Base-by-base conservation (phyloP, 2,329 filamentous ascomycete genomes). In the Metarhizium anisopliae region DNA sequence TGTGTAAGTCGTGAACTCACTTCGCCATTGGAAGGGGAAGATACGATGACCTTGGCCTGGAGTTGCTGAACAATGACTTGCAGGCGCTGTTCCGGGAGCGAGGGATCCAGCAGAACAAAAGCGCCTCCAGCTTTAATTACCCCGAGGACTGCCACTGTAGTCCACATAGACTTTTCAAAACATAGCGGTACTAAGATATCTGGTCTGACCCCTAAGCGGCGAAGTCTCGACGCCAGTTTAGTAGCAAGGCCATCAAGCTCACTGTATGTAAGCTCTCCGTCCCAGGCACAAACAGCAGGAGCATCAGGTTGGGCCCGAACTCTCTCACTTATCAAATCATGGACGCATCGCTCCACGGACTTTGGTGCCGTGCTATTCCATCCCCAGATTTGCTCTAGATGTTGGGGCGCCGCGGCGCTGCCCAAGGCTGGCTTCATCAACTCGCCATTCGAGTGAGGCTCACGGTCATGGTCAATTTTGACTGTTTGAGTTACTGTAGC, bases 251-350 rank as follows among this genome's bases (percentile, higher is more conserved):
- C 51, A 2, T 64, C 60, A 0, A 70, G 54, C 11, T 69, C 59
- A 2, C 54, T 53, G 45, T 68, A 69, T 1, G 65, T 67, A 3
- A 68, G 57, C 13, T 66, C 57, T 11, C 66, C 67, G 6, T 70
- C 68, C 67, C 68, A 69, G 1, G 68, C 63, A 50, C 60, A 61
- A 18, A 70, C 60, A 1, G 67, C 68, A 2, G 61, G 62, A 2
- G 64, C 61, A 29, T 61, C 54, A 0, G 66, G 66, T 18, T 16
- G 49, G 1, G 49, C 20, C 14, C 10, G 16, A 11, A 18, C 25
- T 11, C 49, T 30, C 16, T 8, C 49, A 4, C 14, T 11, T 16
- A 51, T 51, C 30, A 51, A 14, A 30, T 35, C 29, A 20, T n/a
- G 8, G 18, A 51, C n/a, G 30, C 49, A 36, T 11, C 29, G 25